Conservation (phyloP, 805 yeast species). For the Cyberlindnera meyerae region DNA sequence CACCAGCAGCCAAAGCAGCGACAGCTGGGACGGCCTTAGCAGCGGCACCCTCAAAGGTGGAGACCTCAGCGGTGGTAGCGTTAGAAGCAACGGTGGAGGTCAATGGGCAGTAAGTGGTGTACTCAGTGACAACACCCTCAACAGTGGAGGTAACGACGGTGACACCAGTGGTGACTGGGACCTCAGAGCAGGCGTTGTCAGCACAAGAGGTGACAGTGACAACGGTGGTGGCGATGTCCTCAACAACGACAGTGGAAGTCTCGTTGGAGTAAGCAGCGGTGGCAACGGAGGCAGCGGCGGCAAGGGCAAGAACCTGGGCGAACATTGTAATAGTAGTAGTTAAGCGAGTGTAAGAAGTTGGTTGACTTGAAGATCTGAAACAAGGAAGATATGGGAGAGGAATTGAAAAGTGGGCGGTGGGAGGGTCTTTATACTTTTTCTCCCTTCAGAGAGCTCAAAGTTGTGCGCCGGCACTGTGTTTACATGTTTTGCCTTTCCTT, state of each 20-base stretch:
- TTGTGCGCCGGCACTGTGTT: constrained; percentile 1
- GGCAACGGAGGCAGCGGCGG: constrained; percentile 27
- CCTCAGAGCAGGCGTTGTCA: constrained; percentile 19
- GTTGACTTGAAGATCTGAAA: constrained; percentile 19
- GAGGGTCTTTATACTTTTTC: constrained; percentile 15
- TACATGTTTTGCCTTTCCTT: constrained; percentile 4
- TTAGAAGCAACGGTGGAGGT: constrained; percentile 17
- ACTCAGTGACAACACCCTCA: constrained; percentile 21
- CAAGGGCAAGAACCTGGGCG: constrained; percentile 27
- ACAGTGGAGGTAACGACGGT: constrained; percentile 24
- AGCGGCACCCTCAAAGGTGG: constrained; percentile 41
- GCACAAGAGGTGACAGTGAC: constrained; percentile 30
- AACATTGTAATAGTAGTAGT: constrained; percentile 26
- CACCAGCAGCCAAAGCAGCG: constrained; percentile 46
- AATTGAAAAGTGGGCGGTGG: constrained; percentile 5
- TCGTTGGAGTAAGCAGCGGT: constrained; percentile 25
- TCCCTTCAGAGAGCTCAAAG: not conserved
- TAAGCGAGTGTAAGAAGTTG: constrained; percentile 29
- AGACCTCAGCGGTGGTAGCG: constrained; percentile 22
- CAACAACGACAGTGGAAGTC: constrained; percentile 27
- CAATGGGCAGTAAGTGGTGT: constrained; percentile 24
- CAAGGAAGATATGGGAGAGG: constrained; percentile 1
- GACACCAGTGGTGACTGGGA: constrained; percentile 26
- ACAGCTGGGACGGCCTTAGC: constrained; percentile 42
- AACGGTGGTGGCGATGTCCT: constrained; percentile 25